A percentile compares a stretch with the other conserved stretches of the same genome.
Conservation (phyloP, 148 eudicot genomes). For the Linanthus parryae region DNA sequence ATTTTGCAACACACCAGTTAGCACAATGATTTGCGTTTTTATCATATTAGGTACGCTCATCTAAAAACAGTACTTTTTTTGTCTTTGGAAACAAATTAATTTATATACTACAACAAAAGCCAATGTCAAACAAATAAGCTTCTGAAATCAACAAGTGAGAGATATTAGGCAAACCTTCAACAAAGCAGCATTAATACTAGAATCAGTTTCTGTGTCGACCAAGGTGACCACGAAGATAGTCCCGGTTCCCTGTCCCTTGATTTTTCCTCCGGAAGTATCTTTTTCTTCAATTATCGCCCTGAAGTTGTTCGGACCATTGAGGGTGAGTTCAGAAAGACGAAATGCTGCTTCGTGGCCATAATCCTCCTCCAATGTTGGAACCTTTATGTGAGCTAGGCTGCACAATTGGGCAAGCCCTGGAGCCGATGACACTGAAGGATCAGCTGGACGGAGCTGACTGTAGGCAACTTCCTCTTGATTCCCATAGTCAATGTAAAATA, state of each 20-base stretch:
- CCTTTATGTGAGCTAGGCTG: conserved; percentile 75
- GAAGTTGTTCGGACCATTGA: conserved; percentile 53
- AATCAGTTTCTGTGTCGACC: conserved; percentile 42
- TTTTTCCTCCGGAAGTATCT: conserved; percentile 82
- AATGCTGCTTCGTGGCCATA: conserved; percentile 86
- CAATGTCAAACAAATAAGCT: conserved; percentile 4
- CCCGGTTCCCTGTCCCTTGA: conserved; percentile 92
- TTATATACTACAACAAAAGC: no score
- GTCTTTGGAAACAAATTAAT: no score
- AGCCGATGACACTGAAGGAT: conserved; percentile 54
- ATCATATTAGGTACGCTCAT: no score
- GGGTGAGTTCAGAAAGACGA: conserved; percentile 52
- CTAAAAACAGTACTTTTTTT: no score
- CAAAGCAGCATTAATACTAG: conserved; percentile 66
- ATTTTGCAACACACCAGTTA: no score
- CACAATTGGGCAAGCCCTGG: conserved; percentile 85
- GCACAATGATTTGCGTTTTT: no score
- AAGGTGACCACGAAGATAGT: conserved; percentile 57
- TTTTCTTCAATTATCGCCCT: conserved; percentile 70
- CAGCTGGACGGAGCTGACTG: conserved; percentile 57
- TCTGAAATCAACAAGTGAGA: conserved; percentile 4
- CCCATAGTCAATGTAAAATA: conserved; percentile 90
- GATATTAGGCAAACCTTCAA: conserved; percentile 49
- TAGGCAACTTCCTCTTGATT: conserved; percentile 83
- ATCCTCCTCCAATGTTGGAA: conserved; percentile 74